These are phyloP conservation scores for Bruguiera gymnorhiza DNA, from an alignment of 345 rosid genomes.

Conservation along the genomic window DNA sequence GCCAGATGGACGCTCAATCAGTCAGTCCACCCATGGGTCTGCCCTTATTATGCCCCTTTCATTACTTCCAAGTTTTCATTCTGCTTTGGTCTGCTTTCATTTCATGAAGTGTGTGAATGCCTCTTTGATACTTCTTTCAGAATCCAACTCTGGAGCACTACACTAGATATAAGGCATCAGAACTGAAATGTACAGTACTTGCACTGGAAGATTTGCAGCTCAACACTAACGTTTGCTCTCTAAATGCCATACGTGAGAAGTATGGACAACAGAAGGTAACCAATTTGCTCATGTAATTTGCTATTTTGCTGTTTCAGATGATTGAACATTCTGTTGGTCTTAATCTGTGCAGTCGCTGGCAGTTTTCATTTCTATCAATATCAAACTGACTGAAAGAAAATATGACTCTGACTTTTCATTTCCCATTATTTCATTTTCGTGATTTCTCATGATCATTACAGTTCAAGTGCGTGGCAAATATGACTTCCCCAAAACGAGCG, in stretches of 20 bases:
- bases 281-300: not conserved
- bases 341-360: too few relatives aligned
- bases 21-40: slow-evolving; percentile 89
- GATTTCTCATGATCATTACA: slow-evolving; percentile 28
- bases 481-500: slow-evolving; percentile 55
- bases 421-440: not conserved
- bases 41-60: slow-evolving; percentile 18
- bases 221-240: slow-evolving; percentile 54
- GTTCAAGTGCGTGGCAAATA: slow-evolving; percentile 74
- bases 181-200: slow-evolving; percentile 62
- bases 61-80: not conserved
- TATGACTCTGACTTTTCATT: not conserved
- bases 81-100: not conserved
- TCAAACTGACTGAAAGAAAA: not conserved
- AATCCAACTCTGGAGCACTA: slow-evolving; percentile 87
- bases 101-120: slow-evolving; percentile 11
- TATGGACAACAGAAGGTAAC: slow-evolving; percentile 73
- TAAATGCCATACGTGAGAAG: slow-evolving; percentile 68
- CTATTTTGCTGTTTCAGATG: not conserved
- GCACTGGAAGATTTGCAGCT: slow-evolving; percentile 78
- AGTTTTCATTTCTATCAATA: not conserved
- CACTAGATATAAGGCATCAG: slow-evolving; percentile 55
- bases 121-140: slow-evolving; percentile 33
- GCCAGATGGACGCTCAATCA: slow-evolving; percentile 87
- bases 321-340: not conserved